Evolutionary conservation across 2,329 filamentous ascomycete species (phyloP).

Genomic region (Fusarium sp.): DNA sequence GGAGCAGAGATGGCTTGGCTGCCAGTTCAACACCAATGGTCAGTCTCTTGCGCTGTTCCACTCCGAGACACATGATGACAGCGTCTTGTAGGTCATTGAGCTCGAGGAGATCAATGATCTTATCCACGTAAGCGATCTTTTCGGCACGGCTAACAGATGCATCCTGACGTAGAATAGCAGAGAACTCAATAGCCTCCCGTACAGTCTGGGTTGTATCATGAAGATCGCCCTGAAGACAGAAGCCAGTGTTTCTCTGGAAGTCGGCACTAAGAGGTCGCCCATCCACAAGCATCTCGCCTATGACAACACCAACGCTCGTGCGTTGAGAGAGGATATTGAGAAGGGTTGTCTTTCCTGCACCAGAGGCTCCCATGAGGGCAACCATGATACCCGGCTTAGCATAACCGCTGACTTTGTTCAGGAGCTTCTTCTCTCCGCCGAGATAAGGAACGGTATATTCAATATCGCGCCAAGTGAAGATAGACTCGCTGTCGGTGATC

Average conservation of each 20-base stretch:
- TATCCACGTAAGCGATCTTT: constrained; percentile 74
- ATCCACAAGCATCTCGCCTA: constrained; percentile 81
- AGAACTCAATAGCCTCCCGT: constrained; percentile 72
- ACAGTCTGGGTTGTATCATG: constrained; percentile 73
- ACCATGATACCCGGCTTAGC: constrained; percentile 84
- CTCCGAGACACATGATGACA: constrained; percentile 67
- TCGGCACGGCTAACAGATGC: constrained; percentile 65
- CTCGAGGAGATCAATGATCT: constrained; percentile 72
- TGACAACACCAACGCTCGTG: constrained; percentile 77
- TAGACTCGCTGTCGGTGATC: constrained; percentile 47
- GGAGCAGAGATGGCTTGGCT: constrained; percentile 65
- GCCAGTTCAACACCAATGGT: constrained; percentile 65
- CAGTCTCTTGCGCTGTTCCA: constrained; percentile 65
- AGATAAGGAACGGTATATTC: constrained; percentile 74
- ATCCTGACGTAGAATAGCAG: constrained; percentile 70
- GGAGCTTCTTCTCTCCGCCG: constrained; percentile 48
- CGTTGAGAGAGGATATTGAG: constrained; percentile 81
- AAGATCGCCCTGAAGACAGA: constrained; percentile 69
- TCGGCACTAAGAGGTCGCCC: constrained; percentile 73
- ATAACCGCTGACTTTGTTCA: constrained; percentile 73
- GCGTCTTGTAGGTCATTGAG: constrained; percentile 72
- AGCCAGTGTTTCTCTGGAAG: constrained; percentile 83
- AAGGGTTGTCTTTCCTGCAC: constrained; percentile 85
- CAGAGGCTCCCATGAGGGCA: constrained; percentile 82
- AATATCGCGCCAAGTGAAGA: constrained; percentile 78